Evolutionary conservation across 306 rosid genomes (phyloP).

Genomic region (Geum urbanum): DNA sequence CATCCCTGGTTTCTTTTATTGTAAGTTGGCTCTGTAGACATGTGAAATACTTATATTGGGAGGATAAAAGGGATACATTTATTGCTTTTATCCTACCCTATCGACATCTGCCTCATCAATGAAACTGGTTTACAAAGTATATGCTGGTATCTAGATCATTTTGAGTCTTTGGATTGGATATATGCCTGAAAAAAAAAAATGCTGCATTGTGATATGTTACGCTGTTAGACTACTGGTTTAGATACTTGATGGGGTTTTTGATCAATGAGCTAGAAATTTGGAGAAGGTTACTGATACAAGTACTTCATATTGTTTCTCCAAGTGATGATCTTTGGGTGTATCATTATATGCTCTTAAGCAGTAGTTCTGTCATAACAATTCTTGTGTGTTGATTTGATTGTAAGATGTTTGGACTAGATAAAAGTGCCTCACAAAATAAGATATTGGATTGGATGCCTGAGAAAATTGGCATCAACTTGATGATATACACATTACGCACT

Average conservation of each 20-base stretch:
- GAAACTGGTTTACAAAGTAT: constrained; percentile 6
- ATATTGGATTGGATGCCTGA: constrained; percentile 18
- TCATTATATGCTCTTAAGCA: background rate
- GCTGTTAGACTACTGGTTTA: background rate
- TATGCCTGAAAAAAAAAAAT: background rate
- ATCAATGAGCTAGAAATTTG: background rate
- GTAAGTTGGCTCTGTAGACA: background rate
- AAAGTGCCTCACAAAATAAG: background rate
- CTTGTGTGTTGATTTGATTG: background rate
- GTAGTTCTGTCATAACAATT: background rate
- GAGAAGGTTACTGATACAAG: background rate
- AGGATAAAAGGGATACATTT: background rate
- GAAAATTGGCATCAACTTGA: constrained; percentile 13
- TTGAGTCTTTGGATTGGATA: background rate
- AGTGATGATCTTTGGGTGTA: no score
- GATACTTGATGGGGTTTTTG: background rate
- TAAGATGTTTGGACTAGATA: background rate
- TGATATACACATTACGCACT: background rate
- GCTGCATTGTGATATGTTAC: background rate
- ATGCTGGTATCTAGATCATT: background rate
- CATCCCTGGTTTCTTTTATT: constrained; percentile 1
- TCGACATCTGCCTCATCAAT: constrained; percentile 6
- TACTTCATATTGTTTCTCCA: background rate
- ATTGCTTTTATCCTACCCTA: constrained; percentile 7
- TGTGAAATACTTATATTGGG: constrained; percentile 9